Percentiles rank a stretch among this genome's conserved stretches.
phyloP scores from a whole-genome alignment of 805 yeast genomes.

The Candida koratica region DNA sequence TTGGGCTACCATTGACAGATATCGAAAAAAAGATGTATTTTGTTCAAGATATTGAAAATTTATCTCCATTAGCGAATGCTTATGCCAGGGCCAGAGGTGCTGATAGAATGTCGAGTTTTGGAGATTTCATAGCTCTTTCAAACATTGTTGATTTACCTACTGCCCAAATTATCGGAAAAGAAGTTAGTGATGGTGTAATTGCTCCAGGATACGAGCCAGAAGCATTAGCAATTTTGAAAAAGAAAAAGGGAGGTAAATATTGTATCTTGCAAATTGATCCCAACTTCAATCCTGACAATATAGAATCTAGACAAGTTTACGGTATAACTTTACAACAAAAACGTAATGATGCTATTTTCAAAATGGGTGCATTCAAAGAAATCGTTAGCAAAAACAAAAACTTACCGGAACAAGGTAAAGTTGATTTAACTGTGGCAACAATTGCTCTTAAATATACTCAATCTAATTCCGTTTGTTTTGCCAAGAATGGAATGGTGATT shows the following conservation, averaged over 20 bases:
- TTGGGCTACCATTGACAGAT: constrained; percentile 88
- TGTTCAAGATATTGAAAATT: constrained; percentile 88
- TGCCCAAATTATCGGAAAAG: constrained; percentile 94
- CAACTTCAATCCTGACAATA: constrained; percentile 72
- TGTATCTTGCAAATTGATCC: constrained; percentile 96
- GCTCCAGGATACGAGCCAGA: constrained; percentile 96
- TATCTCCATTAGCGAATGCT: constrained; percentile 95
- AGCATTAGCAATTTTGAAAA: constrained; percentile 81
- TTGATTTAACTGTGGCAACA: constrained; percentile 95
- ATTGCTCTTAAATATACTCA: constrained; percentile 97
- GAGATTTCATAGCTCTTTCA: constrained; percentile 96
- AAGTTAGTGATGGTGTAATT: constrained; percentile 97
- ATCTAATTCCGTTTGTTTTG: constrained; percentile 97
- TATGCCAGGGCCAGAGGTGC: constrained; percentile 99
- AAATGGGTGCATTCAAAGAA: constrained; percentile 85
- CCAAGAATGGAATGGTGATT: constrained; percentile 98
- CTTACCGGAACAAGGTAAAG: constrained; percentile 85
- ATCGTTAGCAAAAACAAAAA: constrained; percentile 82
- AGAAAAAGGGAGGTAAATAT: constrained; percentile 97
- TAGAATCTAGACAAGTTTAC: constrained; percentile 92
- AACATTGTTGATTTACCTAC: constrained; percentile 95
- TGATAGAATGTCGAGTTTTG: constrained; percentile 98
- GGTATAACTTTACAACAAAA: constrained; percentile 95
- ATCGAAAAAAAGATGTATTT: constrained; percentile 93
- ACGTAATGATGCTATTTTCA: constrained; percentile 96